Evolutionary conservation across 1,284 basidiomycete species (phyloP), one percentile per base, ranked within the genome.

Genomic region (Rhodotorula sp.): DNA sequence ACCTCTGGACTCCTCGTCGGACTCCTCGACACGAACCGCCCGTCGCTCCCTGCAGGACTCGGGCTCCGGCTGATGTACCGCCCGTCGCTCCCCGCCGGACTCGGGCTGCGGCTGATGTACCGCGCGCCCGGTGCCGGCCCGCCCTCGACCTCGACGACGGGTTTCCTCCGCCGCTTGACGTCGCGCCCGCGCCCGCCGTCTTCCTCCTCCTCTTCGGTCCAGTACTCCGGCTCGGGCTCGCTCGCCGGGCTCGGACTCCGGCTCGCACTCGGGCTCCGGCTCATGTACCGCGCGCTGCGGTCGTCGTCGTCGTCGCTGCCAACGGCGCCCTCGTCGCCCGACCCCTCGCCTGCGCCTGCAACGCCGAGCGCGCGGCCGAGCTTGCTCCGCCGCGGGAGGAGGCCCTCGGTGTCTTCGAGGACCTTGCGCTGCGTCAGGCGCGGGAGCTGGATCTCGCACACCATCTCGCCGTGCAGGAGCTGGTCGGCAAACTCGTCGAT

Each of bases 381-480:
- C 61, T 89, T 86, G 79, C 91, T 93, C 80, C 90, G 88, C 25
- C 93, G 84, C 5, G 91, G 89, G 0, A 89, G 88, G 53, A 99
- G 85, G 1, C 97, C 95, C 66, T 93, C 91, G 34, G 88, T 91
- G 78, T 97, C 93, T 83, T 99, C 96, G 21, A 99, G 84, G 1
- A 93, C 89, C 67, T 89, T 87, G 25, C 97, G 87, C 83, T 90
- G 93, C 4, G 89, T 88, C 73, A 99, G 83, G 56, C 97, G 88
- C 9, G 97, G 97, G 61, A 99, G 84, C 77, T 98, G 98, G 77
- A 94, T 91, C 82, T 99, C 96, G 81, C 95, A 99, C 3, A 95
- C 95, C 71, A 95, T 87, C 73, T 98, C 95, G 80, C 97, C 89
- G 2, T 86, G 88, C 41, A 99, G 83, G 10, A 99, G 85, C 62